These are phyloP conservation scores for Didymella keratinophila DNA, from an alignment of 2,329 filamentous ascomycete genomes.

Conservation along the genomic window DNA sequence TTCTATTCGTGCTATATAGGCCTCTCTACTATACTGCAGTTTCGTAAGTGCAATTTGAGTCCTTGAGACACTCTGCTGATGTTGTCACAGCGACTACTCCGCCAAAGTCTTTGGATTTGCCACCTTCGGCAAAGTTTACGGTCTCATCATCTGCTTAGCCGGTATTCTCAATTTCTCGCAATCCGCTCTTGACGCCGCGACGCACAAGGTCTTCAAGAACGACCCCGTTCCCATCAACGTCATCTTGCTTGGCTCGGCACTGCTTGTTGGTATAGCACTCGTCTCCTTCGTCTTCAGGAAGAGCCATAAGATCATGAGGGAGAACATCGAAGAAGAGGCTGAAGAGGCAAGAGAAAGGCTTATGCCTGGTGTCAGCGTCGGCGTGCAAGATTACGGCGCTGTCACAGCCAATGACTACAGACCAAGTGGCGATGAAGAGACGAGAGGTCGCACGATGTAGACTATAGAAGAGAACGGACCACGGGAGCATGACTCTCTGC, in stretches of 20 bases:
- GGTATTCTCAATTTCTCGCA: constrained; percentile 86
- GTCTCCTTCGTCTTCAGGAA: constrained; percentile 70
- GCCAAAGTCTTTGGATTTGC: constrained; percentile 92
- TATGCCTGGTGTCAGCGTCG: constrained; percentile 43
- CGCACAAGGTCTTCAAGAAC: constrained; percentile 74
- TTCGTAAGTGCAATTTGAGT: constrained; percentile 57
- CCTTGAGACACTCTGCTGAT: constrained; percentile 9
- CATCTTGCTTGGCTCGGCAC: constrained; percentile 67
- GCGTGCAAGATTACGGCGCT: constrained; percentile 17
- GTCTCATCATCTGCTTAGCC: constrained; percentile 84
- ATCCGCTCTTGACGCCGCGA: constrained; percentile 78
- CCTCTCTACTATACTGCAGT: constrained; percentile 93
- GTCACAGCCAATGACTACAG: constrained; percentile 24
- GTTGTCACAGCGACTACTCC: constrained; percentile 70
- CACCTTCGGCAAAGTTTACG: constrained; percentile 94
- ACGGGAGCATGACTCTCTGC: background rate
- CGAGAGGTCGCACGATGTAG: constrained; percentile 30
- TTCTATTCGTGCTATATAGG: constrained; percentile 82
- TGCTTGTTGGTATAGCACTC: constrained; percentile 70
- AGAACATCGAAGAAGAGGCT: constrained; percentile 48
- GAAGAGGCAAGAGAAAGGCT: constrained; percentile 46
- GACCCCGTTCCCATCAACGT: constrained; percentile 82
- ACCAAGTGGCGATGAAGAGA: constrained; percentile 27
- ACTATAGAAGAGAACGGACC: background rate
- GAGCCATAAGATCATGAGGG: constrained; percentile 53